These are phyloP conservation scores for Rhodotorula glutinis DNA, from an alignment of 1,284 basidiomycete species.

Conservation along the genomic window DNA sequence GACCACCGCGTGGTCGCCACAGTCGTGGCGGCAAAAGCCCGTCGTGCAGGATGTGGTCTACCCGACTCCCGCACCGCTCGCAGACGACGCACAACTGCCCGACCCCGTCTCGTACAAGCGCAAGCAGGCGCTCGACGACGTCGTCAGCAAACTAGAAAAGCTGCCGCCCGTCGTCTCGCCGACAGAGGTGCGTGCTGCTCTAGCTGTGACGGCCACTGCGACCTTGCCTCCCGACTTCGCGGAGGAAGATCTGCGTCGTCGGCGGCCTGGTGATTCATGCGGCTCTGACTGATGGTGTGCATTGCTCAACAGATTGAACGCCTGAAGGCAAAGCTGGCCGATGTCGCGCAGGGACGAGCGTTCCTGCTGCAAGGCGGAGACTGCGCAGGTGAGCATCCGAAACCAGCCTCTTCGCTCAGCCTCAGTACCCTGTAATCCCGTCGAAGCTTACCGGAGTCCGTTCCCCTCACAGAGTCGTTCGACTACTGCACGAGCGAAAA, in stretches of 20 bases:
- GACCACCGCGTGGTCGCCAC: conserved; percentile 53
- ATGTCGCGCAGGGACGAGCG: conserved; percentile 80
- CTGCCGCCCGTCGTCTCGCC: conserved; percentile 86
- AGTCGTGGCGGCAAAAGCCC: conserved; percentile 63
- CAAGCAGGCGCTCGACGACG: conserved; percentile 51
- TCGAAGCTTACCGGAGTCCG: background rate
- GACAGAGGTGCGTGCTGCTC: conserved; percentile 64
- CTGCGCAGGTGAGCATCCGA: conserved; percentile 62
- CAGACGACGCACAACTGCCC: conserved; percentile 5
- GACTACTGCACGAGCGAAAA: conserved; percentile 65
- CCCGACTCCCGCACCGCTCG: conserved; percentile 10
- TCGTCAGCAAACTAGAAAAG: conserved; percentile 67
- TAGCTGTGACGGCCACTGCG: conserved; percentile 5
- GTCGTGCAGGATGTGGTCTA: conserved; percentile 58
- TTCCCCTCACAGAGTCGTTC: conserved; percentile 46
- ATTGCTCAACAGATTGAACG: conserved; percentile 67
- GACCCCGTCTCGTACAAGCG: conserved; percentile 51
- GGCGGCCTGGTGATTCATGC: background rate
- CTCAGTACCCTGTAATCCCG: background rate
- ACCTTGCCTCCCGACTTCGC: background rate
- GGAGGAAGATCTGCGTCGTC: background rate
- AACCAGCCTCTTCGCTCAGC: too few species aligned
- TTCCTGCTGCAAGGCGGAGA: conserved; percentile 96
- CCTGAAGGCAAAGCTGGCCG: conserved; percentile 70
- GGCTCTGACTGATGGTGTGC: too few species aligned